These are phyloP conservation scores for Cenchrus fungigraminus DNA, from an alignment of 176 grass and related monocot genomes.

Conservation along the genomic window DNA sequence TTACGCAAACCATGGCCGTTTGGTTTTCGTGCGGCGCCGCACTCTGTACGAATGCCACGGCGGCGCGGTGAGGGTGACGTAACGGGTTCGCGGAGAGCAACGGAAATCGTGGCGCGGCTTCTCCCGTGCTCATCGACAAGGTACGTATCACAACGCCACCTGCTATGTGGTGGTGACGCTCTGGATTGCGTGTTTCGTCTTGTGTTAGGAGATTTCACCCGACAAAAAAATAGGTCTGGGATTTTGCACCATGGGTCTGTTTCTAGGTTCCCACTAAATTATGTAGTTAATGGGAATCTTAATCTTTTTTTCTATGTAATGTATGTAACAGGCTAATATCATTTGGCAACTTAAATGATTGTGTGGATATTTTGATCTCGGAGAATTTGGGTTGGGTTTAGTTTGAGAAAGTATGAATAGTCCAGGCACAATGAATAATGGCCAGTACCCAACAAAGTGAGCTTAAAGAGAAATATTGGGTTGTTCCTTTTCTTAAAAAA, in stretches of 20 bases:
- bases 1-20: too few relatives aligned
- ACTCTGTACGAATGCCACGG: not conserved
- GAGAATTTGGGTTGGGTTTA: not conserved
- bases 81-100: too few relatives aligned
- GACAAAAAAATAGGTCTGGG: too few relatives aligned
- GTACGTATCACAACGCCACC: not conserved
- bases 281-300: not conserved
- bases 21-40: too few relatives aligned
- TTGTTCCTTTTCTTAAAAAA: not conserved
- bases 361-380: not conserved
- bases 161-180: not conserved
- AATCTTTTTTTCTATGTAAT: not conserved
- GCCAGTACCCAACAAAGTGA: not conserved
- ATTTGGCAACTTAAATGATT: not conserved
- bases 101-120: not conserved
- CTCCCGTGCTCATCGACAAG: not conserved
- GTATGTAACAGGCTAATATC: not conserved
- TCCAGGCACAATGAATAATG: not conserved
- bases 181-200: not conserved
- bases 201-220: too few relatives aligned
- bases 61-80: not conserved
- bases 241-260: not conserved
- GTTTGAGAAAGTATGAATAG: not conserved
- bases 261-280: not conserved
- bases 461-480: too few relatives aligned